A percentile compares a stretch with the other conserved stretches of the same genome.
Evolutionary conservation across 345 rosid species (phyloP).

Genomic region (Salix arbutifolia): DNA sequence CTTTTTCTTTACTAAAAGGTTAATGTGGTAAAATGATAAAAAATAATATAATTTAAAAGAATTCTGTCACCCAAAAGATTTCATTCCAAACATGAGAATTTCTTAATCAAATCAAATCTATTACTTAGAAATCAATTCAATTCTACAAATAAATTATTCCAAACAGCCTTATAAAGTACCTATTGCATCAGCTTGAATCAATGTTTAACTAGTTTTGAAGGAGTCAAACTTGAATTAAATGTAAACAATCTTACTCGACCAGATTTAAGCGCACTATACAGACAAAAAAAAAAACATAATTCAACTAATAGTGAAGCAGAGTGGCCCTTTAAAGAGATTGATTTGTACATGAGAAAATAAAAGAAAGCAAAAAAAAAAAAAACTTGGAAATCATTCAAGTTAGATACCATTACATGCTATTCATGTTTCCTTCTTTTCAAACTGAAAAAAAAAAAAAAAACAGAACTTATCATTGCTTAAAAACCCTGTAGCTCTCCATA

Average conservation of each 20-base stretch:
- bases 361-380: not conserved
- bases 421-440: not conserved
- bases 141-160: no score
- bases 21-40: no score
- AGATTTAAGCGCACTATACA: not conserved
- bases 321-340: not conserved
- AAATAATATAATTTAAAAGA: no score
- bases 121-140: no score
- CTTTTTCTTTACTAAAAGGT: no score
- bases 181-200: not conserved
- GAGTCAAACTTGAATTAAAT: not conserved
- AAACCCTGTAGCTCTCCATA: not conserved
- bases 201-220: not conserved
- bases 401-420: not conserved
- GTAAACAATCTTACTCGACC: not conserved
- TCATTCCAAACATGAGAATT: no score
- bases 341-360: not conserved
- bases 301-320: not conserved
- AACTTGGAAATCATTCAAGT: not conserved
- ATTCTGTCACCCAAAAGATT: no score
- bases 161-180: not conserved
- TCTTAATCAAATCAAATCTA: no score
- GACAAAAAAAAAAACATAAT: not conserved
- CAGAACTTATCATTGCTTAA: not conserved
- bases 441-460: not conserved